Evolutionary conservation across 768 basidiomycete genomes (phyloP).

Genomic region (Mycena indigotica): DNA sequence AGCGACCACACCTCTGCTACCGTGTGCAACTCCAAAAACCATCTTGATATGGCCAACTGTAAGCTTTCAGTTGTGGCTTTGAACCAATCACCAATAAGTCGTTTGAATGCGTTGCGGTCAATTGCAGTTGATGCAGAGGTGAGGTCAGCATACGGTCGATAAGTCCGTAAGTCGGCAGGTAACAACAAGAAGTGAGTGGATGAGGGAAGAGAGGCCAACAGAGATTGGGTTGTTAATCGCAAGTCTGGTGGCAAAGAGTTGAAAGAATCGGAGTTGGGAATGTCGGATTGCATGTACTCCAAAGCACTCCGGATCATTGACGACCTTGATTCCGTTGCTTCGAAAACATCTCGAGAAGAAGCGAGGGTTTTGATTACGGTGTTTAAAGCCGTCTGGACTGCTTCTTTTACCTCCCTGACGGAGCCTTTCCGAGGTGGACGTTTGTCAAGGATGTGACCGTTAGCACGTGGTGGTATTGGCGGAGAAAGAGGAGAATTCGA

Average conservation of each 20-base stretch:
- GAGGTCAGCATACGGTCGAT: slow-evolving; percentile 84
- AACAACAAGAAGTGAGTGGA: slow-evolving; percentile 81
- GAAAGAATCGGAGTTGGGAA: slow-evolving; percentile 22
- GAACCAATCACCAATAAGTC: slow-evolving; percentile 68
- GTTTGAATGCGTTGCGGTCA: slow-evolving; percentile 42
- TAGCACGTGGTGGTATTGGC: too few relatives aligned
- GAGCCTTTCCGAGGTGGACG: slow-evolving; percentile 33
- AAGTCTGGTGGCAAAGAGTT: slow-evolving; percentile 51
- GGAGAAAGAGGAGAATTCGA: slow-evolving; percentile 16
- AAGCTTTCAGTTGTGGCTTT: slow-evolving; percentile 49
- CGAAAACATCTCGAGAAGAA: slow-evolving; percentile 61
- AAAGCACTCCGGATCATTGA: slow-evolving; percentile 63
- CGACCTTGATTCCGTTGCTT: slow-evolving; percentile 32
- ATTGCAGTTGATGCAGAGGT: slow-evolving; percentile 58
- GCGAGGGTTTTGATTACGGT: slow-evolving; percentile 60
- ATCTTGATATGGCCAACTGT: slow-evolving; percentile 47
- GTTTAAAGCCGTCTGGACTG: slow-evolving; percentile 52
- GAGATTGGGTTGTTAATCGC: slow-evolving; percentile 62
- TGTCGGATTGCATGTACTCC: slow-evolving; percentile 62
- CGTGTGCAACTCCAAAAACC: slow-evolving; percentile 61
- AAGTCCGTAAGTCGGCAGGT: slow-evolving; percentile 67
- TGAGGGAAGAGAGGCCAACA: slow-evolving; percentile 77
- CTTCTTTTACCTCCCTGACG: slow-evolving; percentile 57
- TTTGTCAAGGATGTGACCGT: slow-evolving; percentile 37
- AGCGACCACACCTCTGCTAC: slow-evolving; percentile 74